These are phyloP conservation scores for Leccinum fuscescens DNA, from an alignment of 1,284 basidiomycete species.

Conservation along the genomic window DNA sequence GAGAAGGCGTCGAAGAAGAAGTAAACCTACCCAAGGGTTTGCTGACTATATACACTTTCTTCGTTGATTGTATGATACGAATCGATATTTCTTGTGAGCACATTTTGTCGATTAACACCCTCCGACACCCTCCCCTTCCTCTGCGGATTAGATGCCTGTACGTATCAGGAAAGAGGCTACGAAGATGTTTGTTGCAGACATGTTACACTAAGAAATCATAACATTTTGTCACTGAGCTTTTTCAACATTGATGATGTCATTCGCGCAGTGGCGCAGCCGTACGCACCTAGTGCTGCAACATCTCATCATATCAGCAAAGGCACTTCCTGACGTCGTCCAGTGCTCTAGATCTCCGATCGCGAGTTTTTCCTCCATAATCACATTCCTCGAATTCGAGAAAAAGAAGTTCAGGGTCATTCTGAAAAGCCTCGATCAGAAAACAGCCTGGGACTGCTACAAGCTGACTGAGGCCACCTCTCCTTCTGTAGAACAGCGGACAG, in stretches of 20 bases:
- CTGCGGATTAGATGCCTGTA: not conserved
- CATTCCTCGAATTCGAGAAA: not conserved
- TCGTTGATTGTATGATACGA: slow-evolving; percentile 9
- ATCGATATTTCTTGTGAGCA: slow-evolving; percentile 2
- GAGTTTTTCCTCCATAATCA: not conserved
- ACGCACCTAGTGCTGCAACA: not conserved
- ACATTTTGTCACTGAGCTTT: not conserved
- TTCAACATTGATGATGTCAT: not conserved
- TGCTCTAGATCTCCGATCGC: not conserved
- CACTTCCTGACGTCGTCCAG: not conserved
- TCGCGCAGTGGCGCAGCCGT: not conserved
- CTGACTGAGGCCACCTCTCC: not conserved
- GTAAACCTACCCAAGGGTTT: slow-evolving; percentile 11
- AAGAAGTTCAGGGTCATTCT: not conserved
- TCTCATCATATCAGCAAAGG: not conserved
- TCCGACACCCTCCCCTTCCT: not conserved
- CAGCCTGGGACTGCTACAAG: not conserved
- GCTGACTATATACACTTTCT: not conserved
- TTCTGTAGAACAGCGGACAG: not conserved
- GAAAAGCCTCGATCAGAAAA: not conserved
- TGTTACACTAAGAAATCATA: slow-evolving; percentile 1
- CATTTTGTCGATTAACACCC: not conserved
- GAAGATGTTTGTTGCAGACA: slow-evolving; percentile 10
- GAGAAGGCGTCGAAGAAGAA: slow-evolving; percentile 33
- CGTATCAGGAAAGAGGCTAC: not conserved